Evolutionary conservation across 306 rosid genomes (phyloP).

Genomic region (Pueraria montana): DNA sequence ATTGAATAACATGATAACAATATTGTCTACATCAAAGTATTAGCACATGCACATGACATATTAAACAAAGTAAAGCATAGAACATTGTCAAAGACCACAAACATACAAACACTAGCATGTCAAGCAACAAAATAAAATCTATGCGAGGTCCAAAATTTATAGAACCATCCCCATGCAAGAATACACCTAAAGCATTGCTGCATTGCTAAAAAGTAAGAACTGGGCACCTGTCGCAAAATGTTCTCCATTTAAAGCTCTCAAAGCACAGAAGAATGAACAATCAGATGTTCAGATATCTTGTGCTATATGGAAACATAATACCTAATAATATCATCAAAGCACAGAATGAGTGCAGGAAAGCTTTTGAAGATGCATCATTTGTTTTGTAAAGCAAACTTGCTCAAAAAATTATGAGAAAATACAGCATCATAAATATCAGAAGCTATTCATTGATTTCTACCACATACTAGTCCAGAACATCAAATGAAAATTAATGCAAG

Average conservation of each 20-base stretch:
- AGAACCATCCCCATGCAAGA: conserved; percentile 15
- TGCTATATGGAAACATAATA: background rate
- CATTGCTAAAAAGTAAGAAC: background rate
- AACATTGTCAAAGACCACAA: conserved; percentile 23
- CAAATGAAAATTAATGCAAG: conserved; percentile 3
- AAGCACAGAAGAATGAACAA: conserved; percentile 6
- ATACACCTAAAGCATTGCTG: background rate
- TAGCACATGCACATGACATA: background rate
- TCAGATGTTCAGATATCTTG: background rate
- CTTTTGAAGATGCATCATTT: conserved; percentile 23
- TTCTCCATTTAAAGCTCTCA: conserved; percentile 1
- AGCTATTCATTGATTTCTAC: conserved; percentile 16
- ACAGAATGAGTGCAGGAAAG: background rate
- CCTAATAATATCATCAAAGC: conserved; percentile 5
- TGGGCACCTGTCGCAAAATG: conserved; percentile 12
- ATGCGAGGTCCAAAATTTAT: background rate
- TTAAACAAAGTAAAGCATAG: background rate
- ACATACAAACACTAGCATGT: background rate
- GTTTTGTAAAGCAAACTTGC: conserved; percentile 9
- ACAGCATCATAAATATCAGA: background rate
- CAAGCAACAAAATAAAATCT: conserved; percentile 3
- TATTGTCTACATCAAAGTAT: background rate
- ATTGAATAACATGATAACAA: conserved; percentile 28
- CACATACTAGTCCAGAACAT: conserved; percentile 20
- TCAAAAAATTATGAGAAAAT: background rate